Evolutionary conservation across 768 basidiomycete genomes (phyloP).

Genomic region (Obba rivulosa): DNA sequence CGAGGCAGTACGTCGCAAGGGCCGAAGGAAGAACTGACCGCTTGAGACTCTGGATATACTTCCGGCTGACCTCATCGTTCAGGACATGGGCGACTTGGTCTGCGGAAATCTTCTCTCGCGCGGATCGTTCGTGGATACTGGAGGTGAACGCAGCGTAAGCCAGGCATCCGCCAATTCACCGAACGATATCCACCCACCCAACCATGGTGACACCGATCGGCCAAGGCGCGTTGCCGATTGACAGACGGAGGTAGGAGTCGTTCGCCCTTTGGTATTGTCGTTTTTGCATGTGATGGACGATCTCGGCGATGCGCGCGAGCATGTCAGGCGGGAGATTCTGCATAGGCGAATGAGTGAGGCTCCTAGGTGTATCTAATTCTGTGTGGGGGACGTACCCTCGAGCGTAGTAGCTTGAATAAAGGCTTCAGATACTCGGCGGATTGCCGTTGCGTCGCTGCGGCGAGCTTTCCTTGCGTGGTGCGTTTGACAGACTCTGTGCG

Average conservation of each 20-base stretch:
- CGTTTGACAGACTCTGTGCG: constrained; percentile 74
- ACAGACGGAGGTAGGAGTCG: constrained; percentile 93
- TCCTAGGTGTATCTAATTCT: background rate
- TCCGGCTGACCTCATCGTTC: constrained; percentile 98
- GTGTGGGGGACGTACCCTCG: constrained; percentile 48
- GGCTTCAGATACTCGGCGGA: constrained; percentile 97
- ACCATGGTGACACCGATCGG: constrained; percentile 99
- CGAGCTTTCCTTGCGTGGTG: constrained; percentile 87
- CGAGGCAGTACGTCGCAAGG: background rate
- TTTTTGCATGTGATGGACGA: constrained; percentile 94
- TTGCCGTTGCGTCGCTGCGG: constrained; percentile 92
- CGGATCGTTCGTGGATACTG: constrained; percentile 96
- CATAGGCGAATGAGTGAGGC: background rate
- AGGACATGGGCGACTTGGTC: constrained; percentile 97
- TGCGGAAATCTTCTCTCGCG: constrained; percentile 94
- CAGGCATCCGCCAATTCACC: background rate
- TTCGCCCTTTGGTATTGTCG: constrained; percentile 95
- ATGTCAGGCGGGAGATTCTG: constrained; percentile 82
- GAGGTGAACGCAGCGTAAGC: background rate
- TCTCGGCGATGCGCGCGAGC: constrained; percentile 82
- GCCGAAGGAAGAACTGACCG: constrained; percentile 42
- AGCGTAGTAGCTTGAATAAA: constrained; percentile 84
- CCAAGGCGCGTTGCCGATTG: constrained; percentile 99
- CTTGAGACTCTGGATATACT: constrained; percentile 97
- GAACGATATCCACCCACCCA: constrained; percentile 53